Conservation (phyloP, 345 rosid species). For the Firmiana major region DNA sequence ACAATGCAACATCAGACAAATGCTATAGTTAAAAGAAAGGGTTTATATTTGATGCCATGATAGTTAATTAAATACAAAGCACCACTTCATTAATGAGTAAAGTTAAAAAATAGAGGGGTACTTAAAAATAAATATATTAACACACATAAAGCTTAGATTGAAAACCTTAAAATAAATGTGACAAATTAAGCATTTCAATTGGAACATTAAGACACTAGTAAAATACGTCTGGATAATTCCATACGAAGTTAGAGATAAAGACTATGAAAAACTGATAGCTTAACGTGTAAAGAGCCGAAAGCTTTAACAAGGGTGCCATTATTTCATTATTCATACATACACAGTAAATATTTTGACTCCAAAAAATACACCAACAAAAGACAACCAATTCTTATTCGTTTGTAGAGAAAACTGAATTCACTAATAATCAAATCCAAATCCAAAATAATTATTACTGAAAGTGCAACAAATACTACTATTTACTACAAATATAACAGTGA, state of each 20-base stretch:
- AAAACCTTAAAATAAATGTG: background rate
- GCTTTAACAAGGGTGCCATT: background rate
- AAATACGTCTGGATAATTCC: background rate
- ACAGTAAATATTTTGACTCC: background rate
- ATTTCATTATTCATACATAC: background rate
- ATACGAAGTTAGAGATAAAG: background rate
- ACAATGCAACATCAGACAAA: conserved; percentile 6
- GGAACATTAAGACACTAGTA: no score
- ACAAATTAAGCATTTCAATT: background rate
- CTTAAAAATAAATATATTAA: background rate
- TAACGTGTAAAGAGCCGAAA: background rate
- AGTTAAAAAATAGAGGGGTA: no score
- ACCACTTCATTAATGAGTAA: no score
- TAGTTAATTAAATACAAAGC: no score
- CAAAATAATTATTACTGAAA: background rate
- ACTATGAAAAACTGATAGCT: background rate
- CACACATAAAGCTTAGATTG: background rate
- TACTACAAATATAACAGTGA: no score
- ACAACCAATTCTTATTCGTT: background rate
- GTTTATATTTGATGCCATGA: no score
- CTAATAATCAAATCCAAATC: background rate
- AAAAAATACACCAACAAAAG: no score
- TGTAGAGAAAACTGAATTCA: background rate
- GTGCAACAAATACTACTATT: background rate
- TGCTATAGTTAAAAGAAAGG: background rate